phyloP scores from a whole-genome alignment of 164 flowering plant species.

The Warburgia ugandensis region DNA sequence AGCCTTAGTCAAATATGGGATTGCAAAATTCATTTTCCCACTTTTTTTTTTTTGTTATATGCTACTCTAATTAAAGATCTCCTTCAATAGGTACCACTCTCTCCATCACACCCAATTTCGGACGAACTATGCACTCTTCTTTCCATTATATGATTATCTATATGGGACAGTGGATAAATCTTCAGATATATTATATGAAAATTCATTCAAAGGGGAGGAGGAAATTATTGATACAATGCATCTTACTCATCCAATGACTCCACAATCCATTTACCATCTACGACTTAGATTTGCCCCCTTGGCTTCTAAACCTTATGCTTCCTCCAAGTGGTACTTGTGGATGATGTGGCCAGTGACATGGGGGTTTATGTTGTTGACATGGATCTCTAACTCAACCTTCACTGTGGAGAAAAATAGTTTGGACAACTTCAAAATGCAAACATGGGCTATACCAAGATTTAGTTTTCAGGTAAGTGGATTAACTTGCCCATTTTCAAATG shows the following conservation, averaged over 20 bases:
- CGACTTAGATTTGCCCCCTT: constrained; percentile 50
- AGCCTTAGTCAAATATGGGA: too few relatives aligned
- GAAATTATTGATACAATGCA: constrained; percentile 52
- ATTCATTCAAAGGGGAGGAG: constrained; percentile 26
- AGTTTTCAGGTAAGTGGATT: constrained; percentile 48
- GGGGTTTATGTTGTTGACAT: constrained; percentile 32
- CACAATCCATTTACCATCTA: constrained; percentile 56
- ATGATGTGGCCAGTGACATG: constrained; percentile 54
- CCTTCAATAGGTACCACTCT: constrained; percentile 40
- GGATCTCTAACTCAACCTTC: constrained; percentile 42
- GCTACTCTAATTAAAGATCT: too few relatives aligned
- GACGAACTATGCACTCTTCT: constrained; percentile 47
- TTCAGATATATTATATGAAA: constrained; percentile 37
- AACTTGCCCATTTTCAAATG: too few relatives aligned
- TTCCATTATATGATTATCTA: constrained; percentile 51
- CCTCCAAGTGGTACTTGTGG: constrained; percentile 53
- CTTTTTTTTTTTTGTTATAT: too few relatives aligned
- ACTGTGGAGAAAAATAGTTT: constrained; percentile 45
- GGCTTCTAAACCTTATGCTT: constrained; percentile 54
- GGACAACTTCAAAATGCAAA: constrained; percentile 44
- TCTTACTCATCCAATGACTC: constrained; percentile 61
- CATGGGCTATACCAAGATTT: constrained; percentile 65
- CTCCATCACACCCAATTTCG: constrained; percentile 52
- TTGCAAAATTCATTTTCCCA: too few relatives aligned
- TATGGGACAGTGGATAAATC: constrained; percentile 55